phyloP scores from a whole-genome alignment of 2,329 filamentous ascomycete species.

The Chaetomium strumarium region DNA sequence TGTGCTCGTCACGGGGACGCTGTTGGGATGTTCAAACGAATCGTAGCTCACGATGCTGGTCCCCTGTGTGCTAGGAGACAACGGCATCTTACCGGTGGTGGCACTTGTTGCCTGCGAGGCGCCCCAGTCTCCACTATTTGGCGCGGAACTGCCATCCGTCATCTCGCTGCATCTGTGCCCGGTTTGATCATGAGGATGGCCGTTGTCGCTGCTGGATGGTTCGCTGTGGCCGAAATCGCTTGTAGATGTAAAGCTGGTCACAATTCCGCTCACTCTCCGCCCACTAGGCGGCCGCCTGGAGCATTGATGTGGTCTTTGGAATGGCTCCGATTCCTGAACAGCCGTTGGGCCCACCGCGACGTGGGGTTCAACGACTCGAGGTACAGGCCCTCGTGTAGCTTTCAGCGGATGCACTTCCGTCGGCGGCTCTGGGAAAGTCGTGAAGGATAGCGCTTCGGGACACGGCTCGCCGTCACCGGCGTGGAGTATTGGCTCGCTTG shows the following conservation, averaged over 20 bases:
- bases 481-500: constrained; percentile 31
- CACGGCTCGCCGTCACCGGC: constrained; percentile 31
- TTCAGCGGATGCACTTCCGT: constrained; percentile 20
- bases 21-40: constrained; percentile 45
- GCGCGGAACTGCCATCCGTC: constrained; percentile 54
- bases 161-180: constrained; percentile 56
- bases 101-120: constrained; percentile 56
- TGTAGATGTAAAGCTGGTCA: constrained; percentile 41
- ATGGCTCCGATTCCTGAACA: constrained; percentile 26
- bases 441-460: constrained; percentile 40
- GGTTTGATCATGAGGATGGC: constrained; percentile 34
- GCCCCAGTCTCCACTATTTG: constrained; percentile 51
- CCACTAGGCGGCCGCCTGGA: constrained; percentile 32
- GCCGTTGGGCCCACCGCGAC: constrained; percentile 24
- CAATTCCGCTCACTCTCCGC: constrained; percentile 40
- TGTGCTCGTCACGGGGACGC: constrained; percentile 37
- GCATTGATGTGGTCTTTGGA: constrained; percentile 29
- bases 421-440: constrained; percentile 24
- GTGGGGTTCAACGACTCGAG: constrained; percentile 20
- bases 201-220: constrained; percentile 40
- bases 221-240: constrained; percentile 46
- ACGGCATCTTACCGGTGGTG: constrained; percentile 57
- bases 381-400: constrained; percentile 5
- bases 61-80: constrained; percentile 60
- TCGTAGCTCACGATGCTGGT: constrained; percentile 60